Evolutionary conservation across 1,284 basidiomycete species (phyloP), one percentile per base, ranked within the genome.

Genomic region (Sanguinoderma infundibulare): DNA sequence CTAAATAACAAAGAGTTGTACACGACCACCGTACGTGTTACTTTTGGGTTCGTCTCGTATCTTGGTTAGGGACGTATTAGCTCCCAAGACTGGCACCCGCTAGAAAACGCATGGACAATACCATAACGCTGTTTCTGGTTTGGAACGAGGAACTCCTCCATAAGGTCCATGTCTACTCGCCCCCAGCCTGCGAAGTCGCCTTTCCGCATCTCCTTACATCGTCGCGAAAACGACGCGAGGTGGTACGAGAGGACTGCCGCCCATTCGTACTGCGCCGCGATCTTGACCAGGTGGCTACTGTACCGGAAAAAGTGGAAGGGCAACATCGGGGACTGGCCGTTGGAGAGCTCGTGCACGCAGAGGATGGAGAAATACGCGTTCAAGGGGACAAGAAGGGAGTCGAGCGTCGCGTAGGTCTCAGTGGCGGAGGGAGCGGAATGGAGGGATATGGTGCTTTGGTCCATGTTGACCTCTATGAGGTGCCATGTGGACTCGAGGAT

Each of bases 351-450:
- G 40, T 74, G 66, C 22, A 74, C 61, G 46, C 64, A 71, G 34
- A 76, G 70, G 55, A 77, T 67, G 30, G 72, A 73, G 62, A 77
- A 76, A 64, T 76, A 77, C 7, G 64, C 67, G 59, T 73, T 73
- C 53, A 77, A 69, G 10, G 75, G 75, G 52, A 75, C 69, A 32
- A 75, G 64, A 22, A 77, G 71, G n/a, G 74, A 70, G 55, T 76
- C 73, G 24, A 75, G 67, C 28, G 70, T 72, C 42, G 70, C 63
- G 65, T 74, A 75, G 2, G 71, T 68, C 54, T 75, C 72, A 42
- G 64, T 65, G 34, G 72, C 71, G 24, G 70, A 69, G 36, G 71
- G 71, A 0, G 69, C 53, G 28, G 64, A 51, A 40, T 67, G 69
- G 26, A 71, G 65, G 20, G 70, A 60, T 32, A 70, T 59, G n/a